These are phyloP conservation scores for Pseudocercospora eumusae DNA, from an alignment of 2,329 filamentous ascomycete species.

Conservation along the genomic window DNA sequence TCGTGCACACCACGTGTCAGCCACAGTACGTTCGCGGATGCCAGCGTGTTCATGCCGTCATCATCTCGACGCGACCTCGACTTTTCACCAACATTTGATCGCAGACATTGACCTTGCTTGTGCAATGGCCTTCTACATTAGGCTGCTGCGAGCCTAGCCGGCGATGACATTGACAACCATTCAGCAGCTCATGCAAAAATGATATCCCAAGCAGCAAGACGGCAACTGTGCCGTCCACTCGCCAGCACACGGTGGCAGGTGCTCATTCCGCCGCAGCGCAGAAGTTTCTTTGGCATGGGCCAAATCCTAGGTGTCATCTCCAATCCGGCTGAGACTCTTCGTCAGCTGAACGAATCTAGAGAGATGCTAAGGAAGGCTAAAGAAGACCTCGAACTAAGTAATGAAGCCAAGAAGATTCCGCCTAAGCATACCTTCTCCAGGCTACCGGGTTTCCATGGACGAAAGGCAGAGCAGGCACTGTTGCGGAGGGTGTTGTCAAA, in stretches of 20 bases:
- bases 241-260: not conserved
- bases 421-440: slow-evolving; percentile 25
- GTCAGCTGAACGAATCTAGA: slow-evolving; percentile 25
- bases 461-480: slow-evolving; percentile 21
- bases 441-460: slow-evolving; percentile 26
- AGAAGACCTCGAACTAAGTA: slow-evolving; percentile 22
- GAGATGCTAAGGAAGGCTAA: slow-evolving; percentile 26
- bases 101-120: not conserved
- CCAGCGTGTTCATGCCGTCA: not conserved
- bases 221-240: slow-evolving; percentile 9
- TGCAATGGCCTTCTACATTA: not conserved
- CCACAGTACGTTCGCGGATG: not conserved
- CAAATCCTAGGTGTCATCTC: slow-evolving; percentile 22
- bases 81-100: not conserved
- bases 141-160: not conserved
- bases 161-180: not conserved
- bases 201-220: slow-evolving; percentile 4
- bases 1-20: not conserved
- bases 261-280: slow-evolving; percentile 1
- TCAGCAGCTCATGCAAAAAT: not conserved
- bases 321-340: slow-evolving; percentile 24
- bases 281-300: slow-evolving; percentile 24
- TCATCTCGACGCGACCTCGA: not conserved
- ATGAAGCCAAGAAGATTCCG: slow-evolving; percentile 25
- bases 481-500: slow-evolving; percentile 22